Base-by-base conservation (phyloP, 139 green algal species). In the Chlamydomonas schloesseri region DNA sequence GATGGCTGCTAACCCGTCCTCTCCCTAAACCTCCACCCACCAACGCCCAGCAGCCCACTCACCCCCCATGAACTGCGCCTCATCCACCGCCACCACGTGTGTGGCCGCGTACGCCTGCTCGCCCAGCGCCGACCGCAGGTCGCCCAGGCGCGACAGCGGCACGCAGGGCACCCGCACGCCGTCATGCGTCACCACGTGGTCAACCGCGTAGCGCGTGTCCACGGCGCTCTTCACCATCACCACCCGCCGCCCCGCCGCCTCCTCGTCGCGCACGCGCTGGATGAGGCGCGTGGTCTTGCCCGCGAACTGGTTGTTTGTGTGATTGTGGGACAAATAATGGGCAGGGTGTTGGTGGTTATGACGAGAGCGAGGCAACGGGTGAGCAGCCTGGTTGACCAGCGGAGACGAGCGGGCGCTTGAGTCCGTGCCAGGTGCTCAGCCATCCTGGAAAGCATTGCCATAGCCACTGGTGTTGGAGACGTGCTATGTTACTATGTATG, bases 51-150 rank as follows among this genome's bases (percentile, higher is more conserved):
- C 28, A 3, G 20, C 33, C 26, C 37, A 1, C 71, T 28, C 62
- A 84, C 78, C 78, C 42, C 65, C 78, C 5, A 84, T 65, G 64
- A 88, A 98, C 85, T 98, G 96, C 4, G 93, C 95, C 70, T 98
- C 96, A 60, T 98, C 96, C 55, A 98, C 93, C 0, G 94, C 96
- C 55, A 98, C 90, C 11, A 96, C 92, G 18, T 96, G 46, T 0
- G 46, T 53, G 20, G 10, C 29, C 13, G 42, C 42, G 42, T 76
- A 88, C 79, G 71, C 80, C 42, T 71, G 68, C 24, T n/a, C 4
- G 13, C 71, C 78, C 21, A 84, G 50, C 46, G 9, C 28, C 64
- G 65, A 42, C 24, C 64, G 67, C 55, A 78, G 50, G 14, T 60
- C 13, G 14, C 42, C 34, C 33, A 91, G 82, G 1, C 62, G 33